phyloP scores from a whole-genome alignment of 2,329 filamentous ascomycete species.

The Penicillium nordicum region DNA sequence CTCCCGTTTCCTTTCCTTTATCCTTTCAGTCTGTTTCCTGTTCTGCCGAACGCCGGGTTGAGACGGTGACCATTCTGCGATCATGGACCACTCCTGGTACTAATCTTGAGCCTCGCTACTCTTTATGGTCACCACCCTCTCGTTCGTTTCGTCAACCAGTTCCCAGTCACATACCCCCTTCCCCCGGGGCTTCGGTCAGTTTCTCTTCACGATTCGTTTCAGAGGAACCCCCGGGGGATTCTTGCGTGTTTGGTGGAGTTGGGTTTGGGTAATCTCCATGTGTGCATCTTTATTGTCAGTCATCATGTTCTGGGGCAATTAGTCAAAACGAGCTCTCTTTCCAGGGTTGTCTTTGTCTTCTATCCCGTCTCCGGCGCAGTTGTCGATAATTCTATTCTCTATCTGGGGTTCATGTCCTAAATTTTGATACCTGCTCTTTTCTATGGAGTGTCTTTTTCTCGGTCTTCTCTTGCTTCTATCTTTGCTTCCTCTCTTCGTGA shows the following conservation, averaged over 20 bases:
- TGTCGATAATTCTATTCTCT: slow-evolving; percentile 5
- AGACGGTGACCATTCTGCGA: not conserved
- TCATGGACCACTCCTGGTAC: not conserved
- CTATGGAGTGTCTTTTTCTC: not conserved
- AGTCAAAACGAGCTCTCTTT: not conserved
- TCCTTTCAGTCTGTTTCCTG: slow-evolving; percentile 2
- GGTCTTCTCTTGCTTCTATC: slow-evolving; percentile 1
- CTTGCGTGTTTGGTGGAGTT: slow-evolving; percentile 10
- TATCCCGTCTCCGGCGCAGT: not conserved
- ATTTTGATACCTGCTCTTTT: slow-evolving; percentile 8
- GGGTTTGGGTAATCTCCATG: slow-evolving; percentile 4
- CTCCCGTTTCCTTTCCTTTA: not conserved
- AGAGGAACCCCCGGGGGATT: not conserved
- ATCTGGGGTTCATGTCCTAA: slow-evolving; percentile 7
- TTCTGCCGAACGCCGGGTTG: not conserved
- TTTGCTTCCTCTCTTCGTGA: not conserved
- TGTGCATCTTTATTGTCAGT: not conserved
- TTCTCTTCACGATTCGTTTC: not conserved
- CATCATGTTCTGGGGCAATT: slow-evolving; percentile 2
- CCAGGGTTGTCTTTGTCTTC: not conserved
- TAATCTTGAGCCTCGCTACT: not conserved
- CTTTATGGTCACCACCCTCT: not conserved
- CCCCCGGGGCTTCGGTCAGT: not conserved
- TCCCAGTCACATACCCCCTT: slow-evolving; percentile 5
- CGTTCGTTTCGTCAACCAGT: not conserved